Evolutionary conservation across 2,329 filamentous ascomycete genomes (phyloP).

Genomic region (Fusarium nurragi): DNA sequence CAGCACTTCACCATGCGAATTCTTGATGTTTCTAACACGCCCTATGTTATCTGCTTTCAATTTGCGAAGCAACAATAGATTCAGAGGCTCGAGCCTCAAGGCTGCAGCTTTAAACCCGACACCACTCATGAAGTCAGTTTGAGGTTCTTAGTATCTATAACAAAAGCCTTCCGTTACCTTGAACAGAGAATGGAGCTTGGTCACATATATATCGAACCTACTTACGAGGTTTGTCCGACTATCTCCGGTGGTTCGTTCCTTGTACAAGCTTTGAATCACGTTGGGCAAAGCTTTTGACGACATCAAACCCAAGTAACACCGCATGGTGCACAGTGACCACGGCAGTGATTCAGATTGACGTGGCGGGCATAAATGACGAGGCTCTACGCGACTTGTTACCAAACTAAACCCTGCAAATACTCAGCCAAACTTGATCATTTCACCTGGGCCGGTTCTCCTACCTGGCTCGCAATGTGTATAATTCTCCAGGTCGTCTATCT

Average conservation of each 20-base stretch:
- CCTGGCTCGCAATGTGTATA: not conserved
- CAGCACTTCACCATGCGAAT: too few species aligned
- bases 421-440: not conserved
- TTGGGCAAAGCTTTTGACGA: not conserved
- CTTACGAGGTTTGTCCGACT: too few species aligned
- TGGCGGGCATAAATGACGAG: not conserved
- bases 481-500: not conserved
- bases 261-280: not conserved
- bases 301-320: not conserved
- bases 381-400: not conserved
- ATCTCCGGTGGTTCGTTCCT: not conserved
- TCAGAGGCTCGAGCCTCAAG: too few species aligned
- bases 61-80: too few species aligned
- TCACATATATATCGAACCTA: too few species aligned
- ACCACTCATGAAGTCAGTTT: too few species aligned
- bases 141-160: too few species aligned
- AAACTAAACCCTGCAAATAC: not conserved
- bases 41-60: too few species aligned
- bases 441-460: not conserved
- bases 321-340: not conserved
- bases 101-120: too few species aligned
- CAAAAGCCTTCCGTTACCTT: too few species aligned
- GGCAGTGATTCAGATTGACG: not conserved
- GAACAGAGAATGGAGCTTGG: too few species aligned
- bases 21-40: too few species aligned